These are phyloP conservation scores for Radiomyces spectabilis DNA, from an alignment of 192 early-diverging fungal species.

Conservation along the genomic window DNA sequence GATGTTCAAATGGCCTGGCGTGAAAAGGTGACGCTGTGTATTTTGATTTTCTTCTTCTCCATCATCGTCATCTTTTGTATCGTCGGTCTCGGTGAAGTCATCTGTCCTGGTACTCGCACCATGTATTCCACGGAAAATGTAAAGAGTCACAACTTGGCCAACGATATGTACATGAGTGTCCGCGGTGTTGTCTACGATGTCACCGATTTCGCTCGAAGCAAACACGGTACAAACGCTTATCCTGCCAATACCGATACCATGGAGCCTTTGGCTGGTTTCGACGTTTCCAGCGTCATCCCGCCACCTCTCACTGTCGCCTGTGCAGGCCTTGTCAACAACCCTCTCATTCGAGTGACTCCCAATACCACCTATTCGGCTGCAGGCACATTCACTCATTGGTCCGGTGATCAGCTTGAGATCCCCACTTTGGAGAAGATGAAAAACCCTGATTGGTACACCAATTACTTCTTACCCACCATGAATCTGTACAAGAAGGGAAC, in stretches of 20 bases:
- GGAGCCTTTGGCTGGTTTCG: constrained; percentile 47
- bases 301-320: constrained; percentile 46
- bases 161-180: constrained; percentile 52
- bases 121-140: constrained; percentile 56
- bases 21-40: constrained; percentile 83
- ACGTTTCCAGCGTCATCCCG: constrained; percentile 58
- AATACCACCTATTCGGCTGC: constrained; percentile 2
- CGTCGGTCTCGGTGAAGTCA: constrained; percentile 70
- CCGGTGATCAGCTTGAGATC: constrained; percentile 6
- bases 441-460: constrained; percentile 23
- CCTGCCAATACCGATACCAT: constrained; percentile 30
- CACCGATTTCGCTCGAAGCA: constrained; percentile 49
- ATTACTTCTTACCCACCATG: constrained; percentile 37
- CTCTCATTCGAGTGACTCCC: constrained; percentile 8
- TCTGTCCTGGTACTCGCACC: constrained; percentile 74
- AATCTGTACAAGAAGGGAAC: constrained; percentile 48
- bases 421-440: constrained; percentile 10
- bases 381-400: constrained; percentile 11
- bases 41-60: constrained; percentile 79
- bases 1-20: constrained; percentile 96
- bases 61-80: constrained; percentile 82
- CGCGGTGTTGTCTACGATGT: constrained; percentile 65
- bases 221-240: constrained; percentile 41
- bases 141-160: constrained; percentile 39
- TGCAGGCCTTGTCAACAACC: constrained; percentile 34